Evolutionary conservation across 345 rosid species (phyloP), one percentile per base, ranked within the genome.

Genomic region (Populus davidiana): DNA sequence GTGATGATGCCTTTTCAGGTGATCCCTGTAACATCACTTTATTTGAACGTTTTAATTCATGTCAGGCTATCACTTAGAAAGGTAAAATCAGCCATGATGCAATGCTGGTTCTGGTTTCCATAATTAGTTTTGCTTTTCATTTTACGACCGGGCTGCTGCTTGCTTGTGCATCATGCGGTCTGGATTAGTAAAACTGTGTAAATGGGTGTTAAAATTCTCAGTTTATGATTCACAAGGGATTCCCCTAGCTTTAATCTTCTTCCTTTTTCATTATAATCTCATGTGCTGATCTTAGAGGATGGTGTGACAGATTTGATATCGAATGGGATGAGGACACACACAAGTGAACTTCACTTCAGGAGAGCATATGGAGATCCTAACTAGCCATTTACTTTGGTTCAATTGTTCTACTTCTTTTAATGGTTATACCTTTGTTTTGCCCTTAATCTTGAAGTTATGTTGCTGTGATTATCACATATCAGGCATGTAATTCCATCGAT

Each of bases 11-110:
- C 61, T 67, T 75, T 74, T 69, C 94, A 96, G 99, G 88, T 81
- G 90, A 88, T 83, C 89, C 86, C 18, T 91, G 86, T 0, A 86
- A 91, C 69, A 93, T 96, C 81, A 96, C 94, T 69, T 81, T 95
- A 77, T 78, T 69, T 31, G 98, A 91, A 68, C 83, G 73, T 77
- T 88, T 87, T 81, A 90, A 88, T 83, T 84, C 86, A 23, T 88
- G 61, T 76, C 92, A 89, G 86, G 62, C 85, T 14, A 89, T 79
- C 91, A 80, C 69, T 92, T 81, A 83, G 96, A 91, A 77, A 90
- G 96, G 97, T 93, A 65, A 76, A 52, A 33, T 72, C 59, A 49
- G 18, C 56, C 75, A 47, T 41, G 23, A 5, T 39, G 39, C 44
- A 43, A 50, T 44, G 6, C 18, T 35, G 35, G 5, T n/a, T 69